Conservation (phyloP, 1,284 basidiomycete genomes). For the Ceratobasidium sp. region DNA sequence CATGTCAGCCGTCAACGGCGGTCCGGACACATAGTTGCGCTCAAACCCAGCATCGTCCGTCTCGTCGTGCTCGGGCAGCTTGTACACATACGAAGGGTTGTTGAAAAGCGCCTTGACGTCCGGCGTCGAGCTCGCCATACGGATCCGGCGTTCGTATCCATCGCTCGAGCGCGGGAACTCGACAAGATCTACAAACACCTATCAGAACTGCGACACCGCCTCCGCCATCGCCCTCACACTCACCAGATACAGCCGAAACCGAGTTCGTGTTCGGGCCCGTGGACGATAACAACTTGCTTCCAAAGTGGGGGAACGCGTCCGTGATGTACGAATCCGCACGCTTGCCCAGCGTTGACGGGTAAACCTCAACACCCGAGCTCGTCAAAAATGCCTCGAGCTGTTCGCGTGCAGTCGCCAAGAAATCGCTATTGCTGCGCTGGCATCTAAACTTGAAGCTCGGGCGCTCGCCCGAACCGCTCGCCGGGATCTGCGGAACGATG, state of each 20-base stretch:
- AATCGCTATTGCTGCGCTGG: conserved; percentile 93
- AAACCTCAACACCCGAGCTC: conserved; percentile 82
- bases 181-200: conserved; percentile 42
- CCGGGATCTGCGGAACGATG: conserved; percentile 79
- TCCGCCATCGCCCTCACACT: background rate
- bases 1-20: conserved; percentile 33
- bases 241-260: conserved; percentile 37
- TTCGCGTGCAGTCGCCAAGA: conserved; percentile 88
- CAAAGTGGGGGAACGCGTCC: conserved; percentile 96
- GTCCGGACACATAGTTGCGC: conserved; percentile 35
- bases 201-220: background rate
- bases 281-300: conserved; percentile 90
- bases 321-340: conserved; percentile 88
- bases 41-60: conserved; percentile 58
- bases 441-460: conserved; percentile 93
- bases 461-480: conserved; percentile 66
- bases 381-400: conserved; percentile 92
- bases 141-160: conserved; percentile 77
- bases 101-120: conserved; percentile 96
- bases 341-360: conserved; percentile 72
- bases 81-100: conserved; percentile 77
- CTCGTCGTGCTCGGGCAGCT: conserved; percentile 74
- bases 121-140: conserved; percentile 87
- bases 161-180: conserved; percentile 64
- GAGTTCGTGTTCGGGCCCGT: conserved; percentile 57